Evolutionary conservation across 163 green algal species (phyloP).

Genomic region (Scenedesmus sp.): DNA sequence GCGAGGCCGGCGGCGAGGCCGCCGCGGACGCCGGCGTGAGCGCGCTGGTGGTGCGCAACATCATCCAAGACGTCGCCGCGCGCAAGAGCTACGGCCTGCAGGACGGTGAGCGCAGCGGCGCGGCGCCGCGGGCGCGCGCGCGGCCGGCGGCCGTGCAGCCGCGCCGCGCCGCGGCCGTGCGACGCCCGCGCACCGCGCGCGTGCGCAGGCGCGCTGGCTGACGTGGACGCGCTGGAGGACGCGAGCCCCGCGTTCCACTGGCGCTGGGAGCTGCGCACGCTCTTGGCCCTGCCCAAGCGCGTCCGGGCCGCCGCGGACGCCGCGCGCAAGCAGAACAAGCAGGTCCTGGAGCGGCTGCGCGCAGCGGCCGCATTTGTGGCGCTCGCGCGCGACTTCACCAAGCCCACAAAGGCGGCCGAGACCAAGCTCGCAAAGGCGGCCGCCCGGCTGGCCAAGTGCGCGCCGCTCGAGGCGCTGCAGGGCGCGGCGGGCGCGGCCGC

Average conservation of each 20-base stretch:
- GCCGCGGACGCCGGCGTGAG: not conserved
- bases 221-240: slow-evolving; percentile 53
- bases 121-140: no score
- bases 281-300: slow-evolving; percentile 38
- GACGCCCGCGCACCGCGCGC: no score
- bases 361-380: slow-evolving; percentile 12
- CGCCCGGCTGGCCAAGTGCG: slow-evolving; percentile 39
- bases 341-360: slow-evolving; percentile 45
- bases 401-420: slow-evolving; percentile 29
- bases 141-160: no score
- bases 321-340: slow-evolving; percentile 56
- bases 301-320: slow-evolving; percentile 41
- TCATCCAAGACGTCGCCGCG: slow-evolving; percentile 44
- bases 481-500: not conserved
- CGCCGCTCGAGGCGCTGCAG: not conserved
- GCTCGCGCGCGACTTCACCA: not conserved
- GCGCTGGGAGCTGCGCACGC: slow-evolving; percentile 61
- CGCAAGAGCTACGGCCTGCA: slow-evolving; percentile 46
- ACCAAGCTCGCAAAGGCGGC: slow-evolving; percentile 29
- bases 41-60: slow-evolving; percentile 32
- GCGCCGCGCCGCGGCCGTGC: no score
- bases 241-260: slow-evolving; percentile 46
- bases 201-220: slow-evolving; percentile 28
- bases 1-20: not conserved
- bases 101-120: slow-evolving; percentile 33